Evolutionary conservation across 306 rosid species (phyloP).

Genomic region (Vigna reflexopilosa): DNA sequence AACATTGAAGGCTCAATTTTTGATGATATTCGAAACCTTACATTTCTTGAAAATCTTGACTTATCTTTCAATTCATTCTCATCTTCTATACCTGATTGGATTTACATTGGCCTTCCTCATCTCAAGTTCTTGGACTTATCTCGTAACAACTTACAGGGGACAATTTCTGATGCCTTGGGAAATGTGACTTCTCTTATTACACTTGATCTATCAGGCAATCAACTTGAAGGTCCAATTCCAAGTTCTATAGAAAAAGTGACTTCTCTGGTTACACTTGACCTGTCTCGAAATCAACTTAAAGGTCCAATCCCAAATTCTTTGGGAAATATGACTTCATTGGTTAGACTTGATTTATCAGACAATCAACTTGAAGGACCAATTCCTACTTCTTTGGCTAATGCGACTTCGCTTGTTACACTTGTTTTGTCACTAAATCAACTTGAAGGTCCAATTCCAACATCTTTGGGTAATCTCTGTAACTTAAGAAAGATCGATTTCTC

Average conservation of each 20-base stretch:
- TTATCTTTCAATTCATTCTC: not conserved
- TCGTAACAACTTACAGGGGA: not conserved
- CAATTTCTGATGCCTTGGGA: not conserved
- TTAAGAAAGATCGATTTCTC: not conserved
- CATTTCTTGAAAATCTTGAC: constrained; percentile 34
- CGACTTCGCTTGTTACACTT: too few species aligned
- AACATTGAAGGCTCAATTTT: not conserved
- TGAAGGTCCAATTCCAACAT: not conserved
- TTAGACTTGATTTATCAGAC: too few species aligned
- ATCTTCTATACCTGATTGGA: constrained; percentile 33
- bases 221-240: not conserved
- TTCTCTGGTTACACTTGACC: too few species aligned
- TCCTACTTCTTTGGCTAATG: too few species aligned
- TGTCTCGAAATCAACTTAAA: too few species aligned
- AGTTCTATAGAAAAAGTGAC: too few species aligned
- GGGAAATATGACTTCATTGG: too few species aligned
- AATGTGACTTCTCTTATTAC: constrained; percentile 27
- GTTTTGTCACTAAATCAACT: too few species aligned
- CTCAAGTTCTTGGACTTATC: constrained; percentile 10
- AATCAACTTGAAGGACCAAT: not conserved
- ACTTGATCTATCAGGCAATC: not conserved
- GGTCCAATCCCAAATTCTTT: not conserved
- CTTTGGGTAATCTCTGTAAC: not conserved
- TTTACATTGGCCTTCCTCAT: not conserved
- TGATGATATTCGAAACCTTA: constrained; percentile 30